A percentile compares a stretch with the other conserved stretches of the same genome.
These are phyloP conservation scores for Sarocladiaceae sp. DNA, from an alignment of 2,329 filamentous ascomycete genomes.

Conservation along the genomic window DNA sequence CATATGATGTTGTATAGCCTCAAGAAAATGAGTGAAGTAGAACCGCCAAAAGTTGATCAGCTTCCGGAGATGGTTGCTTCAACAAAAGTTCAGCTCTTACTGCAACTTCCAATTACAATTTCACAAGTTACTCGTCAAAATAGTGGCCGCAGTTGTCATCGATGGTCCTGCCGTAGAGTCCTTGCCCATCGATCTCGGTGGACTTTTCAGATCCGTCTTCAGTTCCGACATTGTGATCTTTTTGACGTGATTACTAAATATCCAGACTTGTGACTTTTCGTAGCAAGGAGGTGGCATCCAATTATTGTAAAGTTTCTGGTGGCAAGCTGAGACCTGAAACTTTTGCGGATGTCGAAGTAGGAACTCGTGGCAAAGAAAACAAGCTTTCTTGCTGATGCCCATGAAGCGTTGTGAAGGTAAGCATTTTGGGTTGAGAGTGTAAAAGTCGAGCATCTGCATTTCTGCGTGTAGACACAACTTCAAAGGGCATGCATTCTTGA, in stretches of 20 bases:
- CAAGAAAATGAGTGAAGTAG: no score
- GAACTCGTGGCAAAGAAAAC: constrained; percentile 25
- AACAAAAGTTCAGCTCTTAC: no score
- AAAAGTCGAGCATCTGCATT: constrained; percentile 26
- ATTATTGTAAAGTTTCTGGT: constrained; percentile 28
- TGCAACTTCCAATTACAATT: not conserved
- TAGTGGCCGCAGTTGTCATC: constrained; percentile 10
- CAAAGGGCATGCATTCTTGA: constrained; percentile 18
- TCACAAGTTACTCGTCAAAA: constrained; percentile 3
- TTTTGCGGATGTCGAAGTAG: constrained; percentile 19
- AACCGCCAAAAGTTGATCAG: no score
- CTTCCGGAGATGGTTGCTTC: no score
- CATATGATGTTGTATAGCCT: no score
- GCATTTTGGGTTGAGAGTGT: constrained; percentile 19
- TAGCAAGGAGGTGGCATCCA: constrained; percentile 24
- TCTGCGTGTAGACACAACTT: constrained; percentile 25
- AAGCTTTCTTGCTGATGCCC: constrained; percentile 29
- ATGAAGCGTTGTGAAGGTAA: constrained; percentile 21
- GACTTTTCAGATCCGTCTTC: constrained; percentile 14
- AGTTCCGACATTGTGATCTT: constrained; percentile 11
- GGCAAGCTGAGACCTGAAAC: constrained; percentile 22
- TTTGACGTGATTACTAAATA: not conserved
- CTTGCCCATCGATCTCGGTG: constrained; percentile 11
- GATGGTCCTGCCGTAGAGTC: constrained; percentile 19
- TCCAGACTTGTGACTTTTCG: constrained; percentile 13